phyloP scores from a whole-genome alignment of 2,329 filamentous ascomycete species.

The Onygena corvina region DNA sequence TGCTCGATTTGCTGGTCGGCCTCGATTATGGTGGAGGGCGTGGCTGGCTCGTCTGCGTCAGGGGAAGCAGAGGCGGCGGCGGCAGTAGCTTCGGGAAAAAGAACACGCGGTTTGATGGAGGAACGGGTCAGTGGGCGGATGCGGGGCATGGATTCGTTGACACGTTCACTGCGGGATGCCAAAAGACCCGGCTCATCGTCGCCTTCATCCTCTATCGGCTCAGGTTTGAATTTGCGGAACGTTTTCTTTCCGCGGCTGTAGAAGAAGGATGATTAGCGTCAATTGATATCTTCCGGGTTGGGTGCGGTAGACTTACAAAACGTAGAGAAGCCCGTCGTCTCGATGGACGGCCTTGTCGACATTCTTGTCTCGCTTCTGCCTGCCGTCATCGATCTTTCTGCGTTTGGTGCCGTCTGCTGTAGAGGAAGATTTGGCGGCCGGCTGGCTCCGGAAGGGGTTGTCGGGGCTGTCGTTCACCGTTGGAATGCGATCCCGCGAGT shows the following conservation, averaged over 20 bases:
- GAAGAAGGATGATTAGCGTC: slow-evolving; percentile 20
- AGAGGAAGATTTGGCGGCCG: slow-evolving; percentile 14
- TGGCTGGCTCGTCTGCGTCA: slow-evolving; percentile 18
- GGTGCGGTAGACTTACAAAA: slow-evolving; percentile 43
- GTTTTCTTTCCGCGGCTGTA: slow-evolving; percentile 50
- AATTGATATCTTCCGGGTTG: slow-evolving; percentile 3
- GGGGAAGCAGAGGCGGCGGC: slow-evolving; percentile 23
- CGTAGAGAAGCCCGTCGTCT: slow-evolving; percentile 48
- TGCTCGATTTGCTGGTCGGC: too few species aligned
- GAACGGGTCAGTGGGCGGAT: slow-evolving; percentile 45
- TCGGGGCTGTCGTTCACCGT: slow-evolving; percentile 39
- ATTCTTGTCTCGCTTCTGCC: slow-evolving; percentile 24
- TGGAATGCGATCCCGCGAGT: slow-evolving; percentile 50
- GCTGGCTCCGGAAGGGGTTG: slow-evolving; percentile 45
- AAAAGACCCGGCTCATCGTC: slow-evolving; percentile 35
- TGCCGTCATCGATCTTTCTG: slow-evolving; percentile 25
- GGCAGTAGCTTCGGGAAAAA: slow-evolving; percentile 41
- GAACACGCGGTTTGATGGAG: slow-evolving; percentile 47
- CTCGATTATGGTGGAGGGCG: slow-evolving; percentile 19
- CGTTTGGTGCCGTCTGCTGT: slow-evolving; percentile 25
- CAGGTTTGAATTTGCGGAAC: slow-evolving; percentile 44
- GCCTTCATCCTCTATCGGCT: slow-evolving; percentile 28
- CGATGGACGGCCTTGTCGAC: slow-evolving; percentile 42
- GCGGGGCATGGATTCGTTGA: slow-evolving; percentile 23
- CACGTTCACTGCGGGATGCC: slow-evolving; percentile 29